Evolutionary conservation across 192 early-diverging fungal species (phyloP), one percentile per base, ranked within the genome.

Genomic region (Coemansia sp.): DNA sequence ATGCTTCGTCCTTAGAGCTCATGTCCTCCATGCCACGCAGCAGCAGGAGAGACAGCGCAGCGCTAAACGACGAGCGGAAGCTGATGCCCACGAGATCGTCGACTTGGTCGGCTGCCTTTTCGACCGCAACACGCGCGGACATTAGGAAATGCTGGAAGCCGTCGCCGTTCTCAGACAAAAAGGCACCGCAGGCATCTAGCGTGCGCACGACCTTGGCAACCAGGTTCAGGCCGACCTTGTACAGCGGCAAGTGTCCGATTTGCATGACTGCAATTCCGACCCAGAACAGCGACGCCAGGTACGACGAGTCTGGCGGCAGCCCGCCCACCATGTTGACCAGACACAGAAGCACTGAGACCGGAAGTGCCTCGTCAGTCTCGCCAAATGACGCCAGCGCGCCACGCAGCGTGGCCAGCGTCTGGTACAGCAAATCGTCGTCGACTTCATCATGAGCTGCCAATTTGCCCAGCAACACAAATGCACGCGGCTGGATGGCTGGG

Each of bases 391-490:
- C 88, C 42, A 98, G 82, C 0, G 94, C 93, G 4, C 91, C 92
- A 36, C 92, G 89, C 37, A 98, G 73, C 0, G 95, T 90, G 1
- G 93, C 94, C 19, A 97, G 74, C 20, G 93, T 94, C 76, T 95
- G 93, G 68, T 95, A 98, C n/a, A 97, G 68, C 50, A 96, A 57
- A 65, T 95, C 94, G 58, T 96, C 93, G 60, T 97, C 94, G 0
- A 94, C 90, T 62, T 93, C 93, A 67, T 95, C 91, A 22, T 89
- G 82, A 2, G 92, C 93, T 2, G 81, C 62, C 47, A 98, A 81
- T 42, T 88, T 90, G 19, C 96, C 96, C 25, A 98, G 82, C 15
- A 89, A 83, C 22, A 95, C 90, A 78, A 97, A 98, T 1, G 96
- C 91, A 34, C 95, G 87, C 3, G 96, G 94, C 72, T 98, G 96